These are phyloP conservation scores for Barnettozyma sucrosica DNA, from an alignment of 805 yeast genomes.

Conservation along the genomic window DNA sequence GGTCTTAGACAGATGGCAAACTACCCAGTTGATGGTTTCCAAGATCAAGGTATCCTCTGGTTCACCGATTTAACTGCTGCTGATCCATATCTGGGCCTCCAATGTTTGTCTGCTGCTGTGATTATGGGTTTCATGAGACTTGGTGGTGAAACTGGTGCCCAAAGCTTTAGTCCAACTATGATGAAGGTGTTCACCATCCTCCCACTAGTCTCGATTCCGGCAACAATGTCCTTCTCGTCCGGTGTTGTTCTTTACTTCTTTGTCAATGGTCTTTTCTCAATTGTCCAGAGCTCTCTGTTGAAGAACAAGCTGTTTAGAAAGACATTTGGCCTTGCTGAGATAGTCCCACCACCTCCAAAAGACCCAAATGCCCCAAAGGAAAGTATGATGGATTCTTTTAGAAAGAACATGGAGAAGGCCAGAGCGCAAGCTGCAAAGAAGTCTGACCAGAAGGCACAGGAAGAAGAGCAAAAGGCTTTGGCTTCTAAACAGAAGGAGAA, in stretches of 20 bases:
- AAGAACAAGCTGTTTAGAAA: conserved; percentile 55
- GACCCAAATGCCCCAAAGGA: conserved; percentile 29
- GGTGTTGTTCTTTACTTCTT: conserved; percentile 84
- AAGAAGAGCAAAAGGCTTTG: conserved; percentile 27
- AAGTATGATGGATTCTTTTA: conserved; percentile 33
- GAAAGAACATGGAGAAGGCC: conserved; percentile 35
- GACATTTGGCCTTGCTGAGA: conserved; percentile 50
- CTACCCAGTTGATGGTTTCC: conserved; percentile 78
- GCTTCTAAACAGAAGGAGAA: conserved; percentile 28
- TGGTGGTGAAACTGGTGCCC: conserved; percentile 91
- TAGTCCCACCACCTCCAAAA: conserved; percentile 46
- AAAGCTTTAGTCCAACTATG: conserved; percentile 56
- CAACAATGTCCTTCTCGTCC: conserved; percentile 81
- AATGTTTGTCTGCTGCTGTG: conserved; percentile 70
- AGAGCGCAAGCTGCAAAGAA: conserved; percentile 35
- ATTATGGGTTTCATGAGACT: conserved; percentile 69
- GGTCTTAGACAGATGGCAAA: conserved; percentile 81
- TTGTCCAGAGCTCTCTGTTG: conserved; percentile 63
- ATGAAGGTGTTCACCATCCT: conserved; percentile 62
- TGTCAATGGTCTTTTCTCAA: conserved; percentile 69
- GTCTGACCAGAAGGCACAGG: conserved; percentile 31
- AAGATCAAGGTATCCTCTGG: conserved; percentile 77
- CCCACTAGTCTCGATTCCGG: conserved; percentile 81
- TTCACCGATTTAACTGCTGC: conserved; percentile 72
- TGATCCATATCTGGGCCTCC: conserved; percentile 90